These are phyloP conservation scores for Tetraselmis striata DNA, from an alignment of 139 green algal genomes.

Conservation along the genomic window DNA sequence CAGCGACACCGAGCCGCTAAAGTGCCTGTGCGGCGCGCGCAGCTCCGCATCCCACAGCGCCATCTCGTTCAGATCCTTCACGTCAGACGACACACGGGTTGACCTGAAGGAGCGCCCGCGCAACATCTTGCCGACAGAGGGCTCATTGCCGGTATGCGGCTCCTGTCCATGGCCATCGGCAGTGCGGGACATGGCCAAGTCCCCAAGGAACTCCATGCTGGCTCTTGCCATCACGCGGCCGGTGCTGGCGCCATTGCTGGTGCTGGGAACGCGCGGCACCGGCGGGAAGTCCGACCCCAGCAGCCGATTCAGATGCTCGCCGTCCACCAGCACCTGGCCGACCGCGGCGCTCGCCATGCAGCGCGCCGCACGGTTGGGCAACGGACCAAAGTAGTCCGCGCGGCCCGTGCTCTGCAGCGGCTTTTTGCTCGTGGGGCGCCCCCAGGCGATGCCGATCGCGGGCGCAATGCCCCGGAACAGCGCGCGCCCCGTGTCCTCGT, in stretches of 20 bases:
- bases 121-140: too few relatives aligned
- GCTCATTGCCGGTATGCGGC: too few relatives aligned
- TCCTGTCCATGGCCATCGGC: too few relatives aligned
- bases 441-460: not conserved
- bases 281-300: not conserved
- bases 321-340: not conserved
- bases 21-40: not conserved
- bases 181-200: too few relatives aligned
- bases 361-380: not conserved
- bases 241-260: too few relatives aligned
- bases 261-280: too few relatives aligned
- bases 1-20: not conserved
- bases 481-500: not conserved
- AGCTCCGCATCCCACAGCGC: not conserved
- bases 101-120: too few relatives aligned
- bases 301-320: not conserved
- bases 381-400: not conserved
- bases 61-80: not conserved
- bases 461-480: not conserved
- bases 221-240: too few relatives aligned
- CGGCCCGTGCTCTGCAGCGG: not conserved
- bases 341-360: not conserved
- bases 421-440: not conserved
- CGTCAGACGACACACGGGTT: too few relatives aligned
- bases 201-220: too few relatives aligned